Evolutionary conservation across 768 basidiomycete species (phyloP), one percentile per base, ranked within the genome.

Genomic region (Sporobolomyces pararoseus): DNA sequence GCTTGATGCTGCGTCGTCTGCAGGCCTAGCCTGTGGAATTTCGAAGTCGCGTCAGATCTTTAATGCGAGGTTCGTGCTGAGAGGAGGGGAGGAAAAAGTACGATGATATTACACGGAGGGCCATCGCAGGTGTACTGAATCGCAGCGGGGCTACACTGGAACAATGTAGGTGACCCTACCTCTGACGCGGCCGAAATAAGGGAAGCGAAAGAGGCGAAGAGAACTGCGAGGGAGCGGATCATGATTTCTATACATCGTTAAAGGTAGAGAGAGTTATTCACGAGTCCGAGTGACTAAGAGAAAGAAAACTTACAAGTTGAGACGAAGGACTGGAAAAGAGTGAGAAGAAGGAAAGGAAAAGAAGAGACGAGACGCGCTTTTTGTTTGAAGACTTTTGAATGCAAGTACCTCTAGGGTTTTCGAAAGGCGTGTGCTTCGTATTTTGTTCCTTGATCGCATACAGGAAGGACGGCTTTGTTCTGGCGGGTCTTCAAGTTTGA

Each of bases 141-240:
- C 32, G 57, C n/a, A 42, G 62, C 68, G 25, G 68, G 46, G 12
- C 31, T n/a, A 55, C 68, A 69, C 27, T 59, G 39, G 63, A 53
- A 67, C 2, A 62, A 31, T 25, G 27, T 39, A 7, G 59, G 39
- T 7, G 66, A 61, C 2, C 59, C 59, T 17, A 61, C 58, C 13
- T 44, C 46, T 10, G 59, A 34, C 13, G 59, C 59, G 14, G 59
- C 50, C 31, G 17, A 6, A 51, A 42, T 27, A 9, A 31, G n/a
- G 31, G 46, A 25, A 16, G 64, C 42, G 39, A 46, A 55, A 4
- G 29, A 44, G 7, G 42, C 39, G 50, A 54, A 27, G 42, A 32
- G 44, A 46, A 35, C 46, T 39, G 31, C 52, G 29, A 42, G 37
- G 31, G 55, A 57, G 10, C 9, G 39, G 39, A 42, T 9, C 39